Evolutionary conservation across 1,284 basidiomycete genomes (phyloP).

Genomic region (Pascua guehoae): DNA sequence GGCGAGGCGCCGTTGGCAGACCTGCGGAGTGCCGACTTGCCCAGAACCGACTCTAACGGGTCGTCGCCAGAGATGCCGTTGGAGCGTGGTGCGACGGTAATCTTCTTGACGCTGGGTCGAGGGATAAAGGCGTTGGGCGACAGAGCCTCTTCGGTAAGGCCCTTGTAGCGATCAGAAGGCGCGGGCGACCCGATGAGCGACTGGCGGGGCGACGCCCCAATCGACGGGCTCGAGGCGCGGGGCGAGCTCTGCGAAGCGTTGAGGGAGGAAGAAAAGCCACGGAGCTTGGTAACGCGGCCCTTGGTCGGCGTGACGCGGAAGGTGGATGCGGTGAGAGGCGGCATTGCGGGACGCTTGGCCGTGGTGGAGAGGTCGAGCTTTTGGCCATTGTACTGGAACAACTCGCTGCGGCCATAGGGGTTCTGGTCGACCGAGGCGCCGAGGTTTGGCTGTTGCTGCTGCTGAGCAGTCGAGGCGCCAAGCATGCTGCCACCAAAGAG

Average conservation of each 20-base stretch:
- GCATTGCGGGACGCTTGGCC: constrained; percentile 51
- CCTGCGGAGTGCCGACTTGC: constrained; percentile 39
- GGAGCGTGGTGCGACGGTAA: constrained; percentile 70
- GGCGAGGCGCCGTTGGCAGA: constrained; percentile 49
- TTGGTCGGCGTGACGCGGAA: constrained; percentile 47
- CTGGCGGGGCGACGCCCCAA: constrained; percentile 23
- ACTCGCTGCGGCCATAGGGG: constrained; percentile 75
- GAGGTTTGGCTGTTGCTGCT: constrained; percentile 52
- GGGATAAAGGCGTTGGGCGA: constrained; percentile 61
- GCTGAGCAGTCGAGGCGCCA: constrained; percentile 24
- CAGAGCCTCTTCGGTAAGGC: constrained; percentile 57
- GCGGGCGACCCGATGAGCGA: constrained; percentile 35
- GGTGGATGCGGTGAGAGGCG: constrained; percentile 50
- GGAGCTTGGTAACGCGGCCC: constrained; percentile 50
- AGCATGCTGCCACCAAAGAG: constrained; percentile 14
- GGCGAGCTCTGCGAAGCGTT: constrained; percentile 23
- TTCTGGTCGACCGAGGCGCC: constrained; percentile 81
- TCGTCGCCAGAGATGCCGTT: constrained; percentile 30
- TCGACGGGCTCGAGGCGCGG: constrained; percentile 37
- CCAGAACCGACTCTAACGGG: constrained; percentile 43
- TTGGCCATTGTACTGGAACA: constrained; percentile 51
- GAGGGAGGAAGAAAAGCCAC: constrained; percentile 52
- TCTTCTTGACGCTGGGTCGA: constrained; percentile 87
- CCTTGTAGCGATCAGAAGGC: constrained; percentile 47
- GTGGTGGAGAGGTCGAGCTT: constrained; percentile 42